phyloP scores from a whole-genome alignment of 139 green algal species.

The Marvania coccoides region DNA sequence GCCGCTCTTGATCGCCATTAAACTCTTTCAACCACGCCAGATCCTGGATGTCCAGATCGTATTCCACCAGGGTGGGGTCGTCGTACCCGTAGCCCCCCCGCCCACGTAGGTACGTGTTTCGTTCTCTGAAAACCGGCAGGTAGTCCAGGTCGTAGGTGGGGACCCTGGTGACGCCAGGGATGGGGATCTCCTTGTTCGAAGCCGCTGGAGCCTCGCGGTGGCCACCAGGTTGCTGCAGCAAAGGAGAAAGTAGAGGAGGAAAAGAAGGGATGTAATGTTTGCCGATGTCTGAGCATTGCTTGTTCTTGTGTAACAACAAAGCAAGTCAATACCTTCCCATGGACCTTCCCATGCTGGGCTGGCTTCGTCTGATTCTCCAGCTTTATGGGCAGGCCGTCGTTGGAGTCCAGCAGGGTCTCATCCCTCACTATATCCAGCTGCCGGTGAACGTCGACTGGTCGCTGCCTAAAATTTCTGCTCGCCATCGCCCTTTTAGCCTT shows the following conservation, averaged over 20 bases:
- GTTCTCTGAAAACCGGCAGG: slow-evolving; percentile 56
- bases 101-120: slow-evolving; percentile 60
- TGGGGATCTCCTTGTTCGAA: slow-evolving; percentile 63
- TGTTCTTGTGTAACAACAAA: too few relatives aligned
- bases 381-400: slow-evolving; percentile 37
- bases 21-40: slow-evolving; percentile 79
- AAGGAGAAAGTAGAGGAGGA: not conserved
- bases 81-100: slow-evolving; percentile 42
- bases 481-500: not conserved
- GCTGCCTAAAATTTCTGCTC: slow-evolving; percentile 32
- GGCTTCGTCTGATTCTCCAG: too few relatives aligned
- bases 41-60: slow-evolving; percentile 93
- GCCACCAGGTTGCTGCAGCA: not conserved
- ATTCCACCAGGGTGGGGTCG: slow-evolving; percentile 66
- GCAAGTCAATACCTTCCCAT: too few relatives aligned
- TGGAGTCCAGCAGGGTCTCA: slow-evolving; percentile 51
- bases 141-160: slow-evolving; percentile 69
- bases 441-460: slow-evolving; percentile 65
- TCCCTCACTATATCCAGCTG: slow-evolving; percentile 69
- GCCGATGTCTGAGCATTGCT: too few relatives aligned
- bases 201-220: not conserved
- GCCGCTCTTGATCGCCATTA: slow-evolving; percentile 62
- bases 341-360: too few relatives aligned
- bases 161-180: slow-evolving; percentile 52
- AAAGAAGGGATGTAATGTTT: not conserved